phyloP scores from a whole-genome alignment of 2,329 filamentous ascomycete genomes.

The Pyrenochaeta sp. region DNA sequence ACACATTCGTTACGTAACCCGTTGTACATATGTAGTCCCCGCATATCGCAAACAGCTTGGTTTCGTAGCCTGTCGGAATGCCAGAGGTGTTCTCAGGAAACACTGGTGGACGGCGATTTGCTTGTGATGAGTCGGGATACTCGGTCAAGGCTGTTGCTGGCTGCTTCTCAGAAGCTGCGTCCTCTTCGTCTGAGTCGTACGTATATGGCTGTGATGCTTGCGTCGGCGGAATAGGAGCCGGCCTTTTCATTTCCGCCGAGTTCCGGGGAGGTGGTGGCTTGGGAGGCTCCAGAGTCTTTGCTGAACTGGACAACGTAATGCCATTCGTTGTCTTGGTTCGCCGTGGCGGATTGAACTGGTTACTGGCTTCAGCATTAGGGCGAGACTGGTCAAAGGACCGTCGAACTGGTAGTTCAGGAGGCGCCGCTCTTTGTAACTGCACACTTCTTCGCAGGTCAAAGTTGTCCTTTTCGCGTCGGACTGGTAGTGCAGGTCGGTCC shows the following conservation, averaged over 20 bases:
- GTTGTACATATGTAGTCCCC: slow-evolving; percentile 88
- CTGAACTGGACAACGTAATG: slow-evolving; percentile 3
- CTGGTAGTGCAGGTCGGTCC: slow-evolving; percentile 61
- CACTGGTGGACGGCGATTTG: slow-evolving; percentile 83
- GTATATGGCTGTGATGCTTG: slow-evolving; percentile 32
- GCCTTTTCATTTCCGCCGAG: slow-evolving; percentile 43
- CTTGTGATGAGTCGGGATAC: slow-evolving; percentile 84
- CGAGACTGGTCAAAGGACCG: slow-evolving; percentile 47
- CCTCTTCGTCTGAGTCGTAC: slow-evolving; percentile 61
- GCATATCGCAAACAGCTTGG: slow-evolving; percentile 84
- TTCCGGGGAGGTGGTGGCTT: slow-evolving; percentile 46
- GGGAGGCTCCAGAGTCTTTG: slow-evolving; percentile 41
- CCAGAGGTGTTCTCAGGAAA: slow-evolving; percentile 76
- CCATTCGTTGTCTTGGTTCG: slow-evolving; percentile 42
- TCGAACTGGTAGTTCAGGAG: slow-evolving; percentile 46
- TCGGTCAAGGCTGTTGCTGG: slow-evolving; percentile 64
- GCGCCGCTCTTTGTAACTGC: slow-evolving; percentile 37
- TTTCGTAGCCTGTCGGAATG: slow-evolving; percentile 86
- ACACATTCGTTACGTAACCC: slow-evolving; percentile 85
- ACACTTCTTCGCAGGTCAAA: slow-evolving; percentile 47
- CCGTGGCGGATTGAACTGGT: slow-evolving; percentile 44
- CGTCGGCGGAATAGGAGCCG: slow-evolving; percentile 22
- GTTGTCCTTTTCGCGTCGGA: slow-evolving; percentile 50
- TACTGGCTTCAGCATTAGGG: slow-evolving; percentile 37
- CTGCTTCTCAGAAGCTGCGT: slow-evolving; percentile 55